These are phyloP conservation scores for Talaromyces atroroseus DNA, from an alignment of 2,329 filamentous ascomycete species.

Conservation along the genomic window DNA sequence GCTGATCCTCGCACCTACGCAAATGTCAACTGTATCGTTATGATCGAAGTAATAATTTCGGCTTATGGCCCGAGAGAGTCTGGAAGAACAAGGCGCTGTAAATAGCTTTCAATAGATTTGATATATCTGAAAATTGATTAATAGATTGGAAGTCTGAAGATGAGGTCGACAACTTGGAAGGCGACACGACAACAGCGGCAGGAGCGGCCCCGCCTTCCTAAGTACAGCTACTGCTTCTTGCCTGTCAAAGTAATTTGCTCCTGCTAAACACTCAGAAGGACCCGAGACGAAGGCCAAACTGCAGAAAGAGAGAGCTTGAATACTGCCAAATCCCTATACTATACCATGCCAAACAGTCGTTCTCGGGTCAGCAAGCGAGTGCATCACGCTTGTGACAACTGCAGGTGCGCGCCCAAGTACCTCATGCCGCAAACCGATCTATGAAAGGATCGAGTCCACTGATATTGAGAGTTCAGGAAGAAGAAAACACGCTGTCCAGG, in stretches of 20 bases:
- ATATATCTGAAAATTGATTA: too few relatives aligned
- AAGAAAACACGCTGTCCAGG: conserved; percentile 22
- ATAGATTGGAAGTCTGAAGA: neutral
- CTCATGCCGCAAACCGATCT: neutral
- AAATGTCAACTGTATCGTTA: too few relatives aligned
- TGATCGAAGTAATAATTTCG: too few relatives aligned
- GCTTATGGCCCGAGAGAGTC: too few relatives aligned
- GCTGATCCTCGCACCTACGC: neutral
- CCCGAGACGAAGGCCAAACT: neutral
- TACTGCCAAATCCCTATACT: neutral
- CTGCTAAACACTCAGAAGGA: neutral
- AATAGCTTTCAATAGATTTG: neutral
- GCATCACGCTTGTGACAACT: conserved; percentile 15
- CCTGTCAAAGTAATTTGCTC: neutral
- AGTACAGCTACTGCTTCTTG: neutral
- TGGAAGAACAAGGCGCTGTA: neutral
- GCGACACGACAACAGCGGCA: too few relatives aligned
- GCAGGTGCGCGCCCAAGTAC: conserved; percentile 15
- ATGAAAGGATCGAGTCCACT: neutral
- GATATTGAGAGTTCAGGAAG: conserved; percentile 8
- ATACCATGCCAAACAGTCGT: conserved; percentile 4
- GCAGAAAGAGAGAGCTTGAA: neutral
- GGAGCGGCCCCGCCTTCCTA: too few relatives aligned
- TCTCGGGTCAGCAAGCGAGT: conserved; percentile 6
- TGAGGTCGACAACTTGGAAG: neutral